These are phyloP conservation scores for Anacardium occidentale DNA, from an alignment of 345 rosid genomes.

Conservation along the genomic window DNA sequence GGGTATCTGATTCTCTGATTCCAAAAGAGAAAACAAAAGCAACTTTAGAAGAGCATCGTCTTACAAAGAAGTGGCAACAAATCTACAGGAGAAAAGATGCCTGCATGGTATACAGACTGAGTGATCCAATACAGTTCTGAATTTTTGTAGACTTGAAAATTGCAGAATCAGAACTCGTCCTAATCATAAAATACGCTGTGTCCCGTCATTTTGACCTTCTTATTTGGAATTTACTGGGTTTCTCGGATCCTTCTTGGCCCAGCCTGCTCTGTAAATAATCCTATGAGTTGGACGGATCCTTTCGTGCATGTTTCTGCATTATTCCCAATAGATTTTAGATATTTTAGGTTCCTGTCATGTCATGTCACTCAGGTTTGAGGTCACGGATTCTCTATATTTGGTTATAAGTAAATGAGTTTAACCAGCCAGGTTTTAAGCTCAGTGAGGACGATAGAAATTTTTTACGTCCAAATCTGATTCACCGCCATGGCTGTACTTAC, in stretches of 20 bases:
- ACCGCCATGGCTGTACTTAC: neutral
- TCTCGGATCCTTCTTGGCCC: slow-evolving; percentile 6
- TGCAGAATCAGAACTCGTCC: slow-evolving; percentile 23
- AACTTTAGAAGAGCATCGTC: neutral
- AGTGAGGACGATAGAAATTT: neutral
- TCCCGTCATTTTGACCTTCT: slow-evolving; percentile 11
- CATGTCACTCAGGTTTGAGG: no score
- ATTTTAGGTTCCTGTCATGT: no score
- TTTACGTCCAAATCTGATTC: no score
- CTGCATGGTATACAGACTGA: neutral
- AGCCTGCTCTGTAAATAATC: neutral
- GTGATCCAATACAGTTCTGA: slow-evolving; percentile 16
- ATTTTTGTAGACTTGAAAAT: neutral
- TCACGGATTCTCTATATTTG: neutral
- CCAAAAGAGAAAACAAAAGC: neutral
- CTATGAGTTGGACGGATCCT: neutral
- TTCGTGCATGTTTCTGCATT: neutral
- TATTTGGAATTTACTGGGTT: slow-evolving; percentile 22
- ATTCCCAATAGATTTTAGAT: no score
- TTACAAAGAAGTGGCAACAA: neutral
- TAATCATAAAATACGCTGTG: neutral
- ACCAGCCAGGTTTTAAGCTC: no score
- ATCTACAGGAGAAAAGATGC: neutral
- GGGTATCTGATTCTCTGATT: neutral
- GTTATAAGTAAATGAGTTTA: no score